Base-by-base conservation (phyloP, 2,329 filamentous ascomycete species). In the Ophiostoma ips region DNA sequence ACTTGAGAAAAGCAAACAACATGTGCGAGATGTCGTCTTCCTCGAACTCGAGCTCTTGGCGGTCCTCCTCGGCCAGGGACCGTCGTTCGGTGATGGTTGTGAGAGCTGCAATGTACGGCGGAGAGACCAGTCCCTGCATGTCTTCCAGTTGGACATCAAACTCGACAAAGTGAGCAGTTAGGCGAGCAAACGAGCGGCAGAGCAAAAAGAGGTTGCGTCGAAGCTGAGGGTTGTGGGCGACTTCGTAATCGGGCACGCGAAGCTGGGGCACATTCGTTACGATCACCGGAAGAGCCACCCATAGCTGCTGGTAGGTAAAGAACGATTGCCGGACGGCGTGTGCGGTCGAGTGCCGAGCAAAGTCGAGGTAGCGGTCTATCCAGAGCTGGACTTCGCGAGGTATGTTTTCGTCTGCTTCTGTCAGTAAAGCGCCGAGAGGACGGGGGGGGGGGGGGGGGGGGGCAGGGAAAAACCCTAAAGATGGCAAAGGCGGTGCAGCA, bases 141-240 rank as follows among this genome's bases (percentile, higher is more conserved):
- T 59, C 54, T 18, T 73, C 53, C 2, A 62, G 63, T 46, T 59
- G 58, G 34, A 64, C 56, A 57, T 82, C 78, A 53, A 77, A 61
- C 13, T 64, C 59, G 48, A 79, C 62, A 52, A 80, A 73, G 53
- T 68, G 69, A 12, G 71, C 73, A 1, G 75, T 65, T 41, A 82
- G 59, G 51, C 62, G 67, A n/a, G 73, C 68, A 54, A 71, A 73
- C 2, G 59, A 58, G 10, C 55, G 53, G 54, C 68, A 72, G 38
- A 74, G 64, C 1, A 59, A 57, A n/a, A 58, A 57, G 3, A 68
- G 59, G 30, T 63, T 55, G 69, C 57, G 48, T 55, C 59, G 21
- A 49, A 51, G 5, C 5, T 8, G 10, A 11, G 28, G 31, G 11
- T 18, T 30, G 24, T 54, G 53, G 8, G 18, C 13, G 8, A 35